A percentile compares a stretch with the other conserved stretches of the same genome.
Evolutionary conservation across 441 rosid species (phyloP).

Genomic region (Populus hybrid): DNA sequence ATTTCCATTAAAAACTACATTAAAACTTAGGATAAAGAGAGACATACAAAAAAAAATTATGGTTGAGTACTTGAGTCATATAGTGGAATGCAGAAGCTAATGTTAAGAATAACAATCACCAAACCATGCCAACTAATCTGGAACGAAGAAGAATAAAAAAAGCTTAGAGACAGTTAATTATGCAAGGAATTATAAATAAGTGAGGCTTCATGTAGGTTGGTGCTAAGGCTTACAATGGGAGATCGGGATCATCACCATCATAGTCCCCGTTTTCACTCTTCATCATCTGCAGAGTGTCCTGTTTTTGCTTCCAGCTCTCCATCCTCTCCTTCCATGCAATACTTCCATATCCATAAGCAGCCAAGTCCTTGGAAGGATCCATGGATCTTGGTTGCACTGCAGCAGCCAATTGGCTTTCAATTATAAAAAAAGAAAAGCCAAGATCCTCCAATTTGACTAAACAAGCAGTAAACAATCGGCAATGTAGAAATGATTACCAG

Average conservation of each 20-base stretch:
- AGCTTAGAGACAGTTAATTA: not conserved
- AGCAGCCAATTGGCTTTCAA: not conserved
- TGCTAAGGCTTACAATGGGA: not conserved
- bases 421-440: not conserved
- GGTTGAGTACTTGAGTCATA: not conserved
- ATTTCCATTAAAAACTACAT: not conserved
- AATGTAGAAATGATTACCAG: not conserved
- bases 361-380: not conserved
- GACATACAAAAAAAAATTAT: not conserved
- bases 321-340: not conserved
- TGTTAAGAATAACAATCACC: not conserved
- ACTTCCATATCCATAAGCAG: not conserved
- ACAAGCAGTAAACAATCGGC: no score
- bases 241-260: not conserved
- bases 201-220: not conserved
- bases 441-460: not conserved
- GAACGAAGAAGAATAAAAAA: not conserved
- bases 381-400: not conserved
- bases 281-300: not conserved
- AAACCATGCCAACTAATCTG: not conserved
- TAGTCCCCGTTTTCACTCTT: not conserved
- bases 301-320: slow-evolving; percentile 1
- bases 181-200: not conserved
- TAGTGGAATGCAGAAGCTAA: not conserved
- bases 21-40: not conserved